Percentiles rank a stretch among this genome's conserved stretches.
Evolutionary conservation across 169 alveolate genomes (phyloP).

Genomic region (Eimeria praecox): DNA sequence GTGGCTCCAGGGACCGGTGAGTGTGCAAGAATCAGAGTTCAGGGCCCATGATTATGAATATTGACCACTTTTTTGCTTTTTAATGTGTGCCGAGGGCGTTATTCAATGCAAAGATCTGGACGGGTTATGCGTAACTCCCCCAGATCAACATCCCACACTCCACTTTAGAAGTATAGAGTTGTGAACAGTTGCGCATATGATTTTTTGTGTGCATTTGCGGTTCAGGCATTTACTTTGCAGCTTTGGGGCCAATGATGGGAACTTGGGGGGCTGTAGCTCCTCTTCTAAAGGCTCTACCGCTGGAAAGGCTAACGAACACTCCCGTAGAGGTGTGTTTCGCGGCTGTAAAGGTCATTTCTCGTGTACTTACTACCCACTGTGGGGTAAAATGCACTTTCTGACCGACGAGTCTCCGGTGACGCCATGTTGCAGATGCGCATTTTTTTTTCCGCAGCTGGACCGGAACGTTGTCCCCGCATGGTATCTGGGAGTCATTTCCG

Average conservation of each 20-base stretch:
- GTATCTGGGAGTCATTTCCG: conserved; percentile 74
- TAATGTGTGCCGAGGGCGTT: not conserved
- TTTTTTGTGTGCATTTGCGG: not conserved
- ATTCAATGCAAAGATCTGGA: not conserved
- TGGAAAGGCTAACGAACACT: conserved; percentile 17
- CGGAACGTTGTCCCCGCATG: conserved; percentile 75
- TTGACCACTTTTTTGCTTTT: not conserved
- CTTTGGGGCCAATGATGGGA: conserved; percentile 68
- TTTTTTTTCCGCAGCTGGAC: conserved; percentile 37
- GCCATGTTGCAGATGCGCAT: not conserved
- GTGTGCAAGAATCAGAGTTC: not conserved
- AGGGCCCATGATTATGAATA: not conserved
- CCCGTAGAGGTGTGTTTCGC: conserved; percentile 20
- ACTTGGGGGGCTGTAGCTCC: conserved; percentile 69
- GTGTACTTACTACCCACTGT: not conserved
- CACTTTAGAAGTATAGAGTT: not conserved
- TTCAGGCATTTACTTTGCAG: conserved; percentile 64
- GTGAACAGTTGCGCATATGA: not conserved
- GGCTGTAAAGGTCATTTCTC: not conserved
- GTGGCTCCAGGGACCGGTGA: conserved; percentile 82
- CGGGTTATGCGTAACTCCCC: not conserved
- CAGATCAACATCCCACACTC: not conserved
- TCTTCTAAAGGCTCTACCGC: conserved; percentile 12
- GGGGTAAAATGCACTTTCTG: not conserved
- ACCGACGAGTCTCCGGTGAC: not conserved